Evolutionary conservation across 805 yeast genomes (phyloP), one percentile per base, ranked within the genome.

Genomic region (Candida tammaniensis): DNA sequence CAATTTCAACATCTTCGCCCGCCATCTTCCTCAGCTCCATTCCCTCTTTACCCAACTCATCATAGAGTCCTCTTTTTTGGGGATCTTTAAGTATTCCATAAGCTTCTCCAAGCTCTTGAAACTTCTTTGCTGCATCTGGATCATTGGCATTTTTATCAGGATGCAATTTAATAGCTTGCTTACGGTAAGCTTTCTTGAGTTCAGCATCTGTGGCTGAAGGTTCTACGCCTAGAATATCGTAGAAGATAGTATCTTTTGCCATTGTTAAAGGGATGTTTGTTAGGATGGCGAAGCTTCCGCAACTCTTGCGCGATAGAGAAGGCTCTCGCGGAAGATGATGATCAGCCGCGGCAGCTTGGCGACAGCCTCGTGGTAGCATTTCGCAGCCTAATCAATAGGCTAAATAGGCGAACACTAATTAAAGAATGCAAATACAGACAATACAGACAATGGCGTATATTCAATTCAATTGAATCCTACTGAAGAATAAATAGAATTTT

Each of bases 71-170:
- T 40, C 97, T 75, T 34, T 83, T 61, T 7, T 72, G 74, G 0
- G 75, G 67, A 55, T 93, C 93, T 50, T 83, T 82, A 40, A 93
- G 64, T 0, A 93, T 86, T 46, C 84, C 88, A 48, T 83, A 85
- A 0, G 91, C 91, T 44, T 65, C 72, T 4, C 68, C 72, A 24
- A 67, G 40, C 38, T 76, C 85, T 60, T 93, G 96, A 61, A 93
- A 93, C 49, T 82, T 80, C 32, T 74, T 77, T 10, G 91, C 87
- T 11, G 98, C 98, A 9, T 76, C 74, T 25, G 93, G 94, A 55
- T 93, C 95, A 51, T 84, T 80, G n/a, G 95, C 96, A 53, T 91
- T 87, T 66, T 93, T 93, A 58, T 93, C 98, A 1, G 98, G 98
- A 58, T 91, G 98, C 32, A 86, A 84, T 38, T 69, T 71, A 59